phyloP scores from a whole-genome alignment of 2,329 filamentous ascomycete genomes.

The Penicillium sp. region DNA sequence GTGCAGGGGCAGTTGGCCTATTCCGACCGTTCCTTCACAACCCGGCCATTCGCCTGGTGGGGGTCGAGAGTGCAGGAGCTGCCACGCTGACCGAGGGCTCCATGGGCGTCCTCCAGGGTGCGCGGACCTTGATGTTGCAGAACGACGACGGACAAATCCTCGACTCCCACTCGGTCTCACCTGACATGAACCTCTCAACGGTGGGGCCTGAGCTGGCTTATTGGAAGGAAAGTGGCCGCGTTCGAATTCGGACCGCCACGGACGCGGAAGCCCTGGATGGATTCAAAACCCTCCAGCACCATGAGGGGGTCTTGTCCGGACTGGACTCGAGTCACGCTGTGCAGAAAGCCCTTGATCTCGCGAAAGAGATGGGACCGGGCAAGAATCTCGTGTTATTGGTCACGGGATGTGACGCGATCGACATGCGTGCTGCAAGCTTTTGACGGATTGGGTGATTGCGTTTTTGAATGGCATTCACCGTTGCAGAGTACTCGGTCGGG shows the following conservation, averaged over 20 bases:
- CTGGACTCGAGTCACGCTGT: slow-evolving; percentile 24
- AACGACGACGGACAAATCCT: slow-evolving; percentile 18
- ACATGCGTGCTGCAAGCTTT: slow-evolving; percentile 1
- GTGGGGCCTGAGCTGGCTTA: slow-evolving; percentile 21
- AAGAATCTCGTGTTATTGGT: slow-evolving; percentile 22
- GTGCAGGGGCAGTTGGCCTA: slow-evolving; percentile 18
- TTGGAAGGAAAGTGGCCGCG: slow-evolving; percentile 20
- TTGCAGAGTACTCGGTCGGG: too few relatives aligned
- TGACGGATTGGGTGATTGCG: slow-evolving; percentile 2
- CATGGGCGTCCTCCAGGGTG: slow-evolving; percentile 20
- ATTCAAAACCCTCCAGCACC: slow-evolving; percentile 19
- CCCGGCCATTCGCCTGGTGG: slow-evolving; percentile 9
- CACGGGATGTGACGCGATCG: slow-evolving; percentile 19
- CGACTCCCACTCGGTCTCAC: slow-evolving; percentile 21
- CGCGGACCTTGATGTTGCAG: slow-evolving; percentile 21
- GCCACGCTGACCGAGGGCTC: slow-evolving; percentile 16
- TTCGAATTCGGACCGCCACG: slow-evolving; percentile 22
- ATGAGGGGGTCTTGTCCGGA: slow-evolving; percentile 18
- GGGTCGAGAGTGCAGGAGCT: slow-evolving; percentile 16
- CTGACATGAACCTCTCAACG: slow-evolving; percentile 21
- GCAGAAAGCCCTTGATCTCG: slow-evolving; percentile 10
- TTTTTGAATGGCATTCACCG: not conserved
- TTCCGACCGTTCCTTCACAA: slow-evolving; percentile 19
- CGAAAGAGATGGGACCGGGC: slow-evolving; percentile 16
- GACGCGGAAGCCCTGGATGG: slow-evolving; percentile 23